phyloP scores from a whole-genome alignment of 2,329 filamentous ascomycete species.

The Dactylonectria macrodidyma region DNA sequence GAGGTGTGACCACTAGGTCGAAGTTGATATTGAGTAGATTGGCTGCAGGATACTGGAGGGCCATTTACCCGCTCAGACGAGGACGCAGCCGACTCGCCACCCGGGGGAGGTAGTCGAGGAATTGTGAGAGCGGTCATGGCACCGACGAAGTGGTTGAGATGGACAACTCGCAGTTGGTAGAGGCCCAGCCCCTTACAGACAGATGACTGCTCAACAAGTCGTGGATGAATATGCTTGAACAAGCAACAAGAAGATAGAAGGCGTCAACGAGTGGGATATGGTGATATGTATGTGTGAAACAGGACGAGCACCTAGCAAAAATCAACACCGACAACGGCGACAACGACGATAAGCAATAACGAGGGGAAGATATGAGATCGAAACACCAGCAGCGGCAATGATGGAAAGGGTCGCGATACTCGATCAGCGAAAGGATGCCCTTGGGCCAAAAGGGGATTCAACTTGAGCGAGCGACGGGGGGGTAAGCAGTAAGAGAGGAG shows the following conservation, averaged over 20 bases:
- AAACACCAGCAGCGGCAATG: conserved; percentile 17
- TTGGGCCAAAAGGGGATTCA: conserved; percentile 11
- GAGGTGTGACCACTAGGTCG: conserved; percentile 39
- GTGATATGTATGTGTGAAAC: conserved; percentile 1
- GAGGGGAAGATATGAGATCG: neutral
- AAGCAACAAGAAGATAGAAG: conserved; percentile 1
- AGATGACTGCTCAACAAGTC: conserved; percentile 4
- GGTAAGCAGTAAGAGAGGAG: conserved; percentile 18
- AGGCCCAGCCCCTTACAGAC: conserved; percentile 17
- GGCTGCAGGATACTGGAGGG: conserved; percentile 32
- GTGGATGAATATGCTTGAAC: conserved; percentile 16
- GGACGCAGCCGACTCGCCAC: conserved; percentile 28
- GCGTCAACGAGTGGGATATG: neutral
- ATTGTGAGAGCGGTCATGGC: no score
- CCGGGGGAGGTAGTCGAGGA: conserved; percentile 9
- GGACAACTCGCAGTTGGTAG: neutral
- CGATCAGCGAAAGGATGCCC: conserved; percentile 15
- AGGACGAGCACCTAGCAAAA: conserved; percentile 16
- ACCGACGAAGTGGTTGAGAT: no score
- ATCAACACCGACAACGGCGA: neutral
- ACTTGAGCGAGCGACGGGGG: conserved; percentile 37
- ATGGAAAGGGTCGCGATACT: conserved; percentile 28
- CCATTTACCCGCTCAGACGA: conserved; percentile 23
- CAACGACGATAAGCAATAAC: conserved; percentile 30
- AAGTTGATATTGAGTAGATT: conserved; percentile 32